Base-by-base conservation (phyloP, 2,329 filamentous ascomycete species). In the Aspergillus udagawae region DNA sequence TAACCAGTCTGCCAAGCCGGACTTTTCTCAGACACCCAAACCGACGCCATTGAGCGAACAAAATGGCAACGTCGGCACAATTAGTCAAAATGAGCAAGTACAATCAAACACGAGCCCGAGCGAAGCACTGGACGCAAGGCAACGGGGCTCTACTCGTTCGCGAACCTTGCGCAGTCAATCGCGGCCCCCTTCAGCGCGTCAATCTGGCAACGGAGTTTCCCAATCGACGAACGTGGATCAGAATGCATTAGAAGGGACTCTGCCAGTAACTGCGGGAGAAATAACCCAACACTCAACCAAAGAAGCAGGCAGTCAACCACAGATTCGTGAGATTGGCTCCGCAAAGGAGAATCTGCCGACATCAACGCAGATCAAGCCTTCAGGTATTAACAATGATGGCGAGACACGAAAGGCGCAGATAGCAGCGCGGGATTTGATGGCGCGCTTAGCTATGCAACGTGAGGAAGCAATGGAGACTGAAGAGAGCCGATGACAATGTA, bases 381-480 rank as follows among this genome's bases (percentile, higher is more conserved):
- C 29, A 8, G 58, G 61, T 17, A 50, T 54, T 27, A 44, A 51
- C 17, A 59, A 57, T 45, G 55, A 57, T 29, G 60, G 65, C 42
- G 66, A 68, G 56, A 69, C 62, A 59, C 69, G 64, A 53, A 74
- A 70, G 51, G 67, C 71, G 28, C 70, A 69, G 59, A 61, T 73
- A 49, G 68, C 70, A 52, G 66, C 68, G 52, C 67, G 73, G 47
- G 72, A 76, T 60, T 60, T 60, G 17, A 64, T 75, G 65, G 70
- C 66, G 23, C 70, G 67, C 44, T 57, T 72, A 50, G 72, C 70
- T 9, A 73, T 76, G 70, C 69, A 75, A 55, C 70, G 72, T 6
- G 74, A 76, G 55, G 73, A 75, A 56, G 70, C 70, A 9, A 71
- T 75, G 70, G 73, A 73, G 49, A 68, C 63, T 1, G 69, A 70